Percentiles rank a stretch among this genome's conserved stretches.
Evolutionary conservation across 2,329 filamentous ascomycete genomes (phyloP).

Genomic region (Colletotrichum sp.): DNA sequence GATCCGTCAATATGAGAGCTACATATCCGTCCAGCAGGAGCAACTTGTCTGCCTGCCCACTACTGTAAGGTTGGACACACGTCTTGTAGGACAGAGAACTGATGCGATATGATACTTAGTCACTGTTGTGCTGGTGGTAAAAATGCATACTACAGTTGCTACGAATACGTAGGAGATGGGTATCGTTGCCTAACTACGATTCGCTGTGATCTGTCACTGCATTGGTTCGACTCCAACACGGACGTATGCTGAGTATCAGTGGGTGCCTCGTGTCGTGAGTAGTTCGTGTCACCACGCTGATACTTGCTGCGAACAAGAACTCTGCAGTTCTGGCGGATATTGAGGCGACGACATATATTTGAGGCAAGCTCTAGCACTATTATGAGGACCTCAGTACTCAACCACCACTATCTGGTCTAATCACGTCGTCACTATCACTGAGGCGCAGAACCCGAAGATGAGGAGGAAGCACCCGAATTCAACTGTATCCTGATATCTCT

Average conservation of each 20-base stretch:
- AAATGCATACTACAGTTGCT: neutral
- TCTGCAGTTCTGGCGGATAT: neutral
- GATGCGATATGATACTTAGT: neutral
- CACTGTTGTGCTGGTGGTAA: neutral
- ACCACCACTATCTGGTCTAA: neutral
- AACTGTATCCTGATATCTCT: neutral
- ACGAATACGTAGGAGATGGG: neutral
- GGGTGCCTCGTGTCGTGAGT: neutral
- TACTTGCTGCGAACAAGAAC: neutral
- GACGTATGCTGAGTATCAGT: neutral
- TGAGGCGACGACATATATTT: neutral
- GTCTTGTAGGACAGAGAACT: neutral
- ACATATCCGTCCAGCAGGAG: neutral
- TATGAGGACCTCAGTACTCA: neutral
- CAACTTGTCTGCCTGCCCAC: neutral
- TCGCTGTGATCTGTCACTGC: neutral
- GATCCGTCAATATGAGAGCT: neutral
- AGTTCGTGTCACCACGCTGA: neutral
- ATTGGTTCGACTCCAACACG: neutral
- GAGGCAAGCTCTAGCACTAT: neutral
- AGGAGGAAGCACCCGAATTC: neutral
- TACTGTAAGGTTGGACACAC: neutral
- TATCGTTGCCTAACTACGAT: neutral
- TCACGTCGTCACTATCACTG: neutral
- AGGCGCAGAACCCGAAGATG: neutral